A percentile compares a stretch with the other conserved stretches of the same genome.
Evolutionary conservation across 2,329 filamentous ascomycete species (phyloP).

Genomic region (Epichloe baconii): DNA sequence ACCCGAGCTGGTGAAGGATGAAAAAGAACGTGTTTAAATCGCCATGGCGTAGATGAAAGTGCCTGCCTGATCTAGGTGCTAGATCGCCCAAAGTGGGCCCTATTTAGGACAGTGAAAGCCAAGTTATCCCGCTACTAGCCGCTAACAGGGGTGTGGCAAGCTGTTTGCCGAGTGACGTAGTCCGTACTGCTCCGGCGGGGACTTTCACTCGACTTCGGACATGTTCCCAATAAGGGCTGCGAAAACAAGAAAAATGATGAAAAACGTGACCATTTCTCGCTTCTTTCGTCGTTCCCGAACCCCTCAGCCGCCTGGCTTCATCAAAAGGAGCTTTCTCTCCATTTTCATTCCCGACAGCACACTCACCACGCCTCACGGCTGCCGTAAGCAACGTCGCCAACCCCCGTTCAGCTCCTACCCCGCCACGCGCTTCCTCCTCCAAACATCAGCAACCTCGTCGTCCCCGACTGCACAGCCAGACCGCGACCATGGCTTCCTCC

Average conservation of each 20-base stretch:
- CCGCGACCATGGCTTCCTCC: slow-evolving; percentile 1
- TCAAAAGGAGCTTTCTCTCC: not conserved
- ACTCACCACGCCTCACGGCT: not conserved
- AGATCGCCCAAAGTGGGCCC: no score
- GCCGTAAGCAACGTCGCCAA: not conserved
- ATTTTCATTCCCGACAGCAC: no score
- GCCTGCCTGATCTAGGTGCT: no score
- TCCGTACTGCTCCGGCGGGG: not conserved
- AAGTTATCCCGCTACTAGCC: no score
- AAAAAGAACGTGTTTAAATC: no score
- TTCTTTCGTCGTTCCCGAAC: not conserved
- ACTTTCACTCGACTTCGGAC: not conserved
- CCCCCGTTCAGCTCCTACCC: not conserved
- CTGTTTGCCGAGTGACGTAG: not conserved
- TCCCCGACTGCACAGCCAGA: not conserved
- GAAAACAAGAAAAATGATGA: not conserved
- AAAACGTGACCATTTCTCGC: not conserved
- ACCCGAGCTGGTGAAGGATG: no score
- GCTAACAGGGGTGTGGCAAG: no score
- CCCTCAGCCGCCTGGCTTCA: no score
- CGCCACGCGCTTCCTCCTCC: not conserved
- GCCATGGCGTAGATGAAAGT: no score
- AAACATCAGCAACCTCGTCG: not conserved
- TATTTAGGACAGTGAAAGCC: no score
- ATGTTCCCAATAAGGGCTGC: not conserved